These are phyloP conservation scores for Entonaema liquescens DNA, from an alignment of 495 filamentous ascomycete species.

Conservation along the genomic window DNA sequence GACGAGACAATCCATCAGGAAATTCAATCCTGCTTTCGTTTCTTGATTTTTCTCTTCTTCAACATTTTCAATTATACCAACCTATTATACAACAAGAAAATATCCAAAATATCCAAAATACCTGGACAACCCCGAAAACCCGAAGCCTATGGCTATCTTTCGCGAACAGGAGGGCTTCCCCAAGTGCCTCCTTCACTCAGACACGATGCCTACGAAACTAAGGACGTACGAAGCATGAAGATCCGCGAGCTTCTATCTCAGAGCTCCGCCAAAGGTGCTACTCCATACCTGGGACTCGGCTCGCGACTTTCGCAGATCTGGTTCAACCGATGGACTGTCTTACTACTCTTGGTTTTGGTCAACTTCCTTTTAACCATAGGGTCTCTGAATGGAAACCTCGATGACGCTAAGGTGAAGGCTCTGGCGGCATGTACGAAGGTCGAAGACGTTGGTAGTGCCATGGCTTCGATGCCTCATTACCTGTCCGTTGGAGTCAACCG, in stretches of 20 bases:
- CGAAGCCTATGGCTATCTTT: constrained; percentile 26
- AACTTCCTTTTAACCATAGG: constrained; percentile 78
- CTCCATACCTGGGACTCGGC: constrained; percentile 90
- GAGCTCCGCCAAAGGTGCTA: constrained; percentile 60
- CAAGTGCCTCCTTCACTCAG: constrained; percentile 40
- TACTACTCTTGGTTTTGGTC: constrained; percentile 83
- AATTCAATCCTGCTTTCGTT: constrained; percentile 17
- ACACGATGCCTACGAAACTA: constrained; percentile 36
- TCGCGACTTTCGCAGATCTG: constrained; percentile 92
- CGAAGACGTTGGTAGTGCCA: constrained; percentile 92
- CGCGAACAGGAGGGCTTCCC: constrained; percentile 44
- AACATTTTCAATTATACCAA: background rate
- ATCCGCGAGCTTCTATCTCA: constrained; percentile 36
- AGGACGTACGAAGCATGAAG: constrained; percentile 38
- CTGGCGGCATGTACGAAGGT: constrained; percentile 88
- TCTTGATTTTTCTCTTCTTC: background rate
- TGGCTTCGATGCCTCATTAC: constrained; percentile 98
- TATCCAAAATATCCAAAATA: background rate
- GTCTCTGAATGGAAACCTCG: constrained; percentile 75
- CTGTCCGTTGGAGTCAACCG: constrained; percentile 88
- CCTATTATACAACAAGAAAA: background rate
- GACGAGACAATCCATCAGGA: background rate
- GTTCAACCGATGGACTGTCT: constrained; percentile 97
- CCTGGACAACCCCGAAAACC: constrained; percentile 8
- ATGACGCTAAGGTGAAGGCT: constrained; percentile 78